Conservation (phyloP, 2,329 filamentous ascomycete genomes). For the Diaporthe sp. region DNA sequence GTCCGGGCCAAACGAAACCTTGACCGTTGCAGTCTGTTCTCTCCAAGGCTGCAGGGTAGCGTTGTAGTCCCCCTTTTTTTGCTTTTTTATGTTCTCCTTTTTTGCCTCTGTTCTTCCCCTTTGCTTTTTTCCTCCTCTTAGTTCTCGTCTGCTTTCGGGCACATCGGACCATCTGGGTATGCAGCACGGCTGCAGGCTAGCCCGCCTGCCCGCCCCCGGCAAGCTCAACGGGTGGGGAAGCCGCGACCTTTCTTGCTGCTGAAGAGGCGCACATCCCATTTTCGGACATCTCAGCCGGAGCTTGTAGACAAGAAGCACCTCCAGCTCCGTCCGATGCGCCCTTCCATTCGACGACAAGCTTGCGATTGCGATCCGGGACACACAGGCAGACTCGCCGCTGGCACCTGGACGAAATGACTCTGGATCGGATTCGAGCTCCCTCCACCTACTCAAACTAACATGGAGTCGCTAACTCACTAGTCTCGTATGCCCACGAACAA, state of each 20-base stretch:
- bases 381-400: not conserved
- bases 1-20: constrained; percentile 21
- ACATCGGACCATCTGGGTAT: constrained; percentile 17
- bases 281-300: constrained; percentile 22
- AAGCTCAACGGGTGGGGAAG: constrained; percentile 24
- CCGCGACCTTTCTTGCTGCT: constrained; percentile 2
- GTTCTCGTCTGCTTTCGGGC: constrained; percentile 10
- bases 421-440: not conserved
- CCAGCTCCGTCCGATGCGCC: not conserved
- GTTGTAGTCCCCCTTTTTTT: constrained; percentile 4
- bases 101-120: not conserved
- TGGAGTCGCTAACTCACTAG: not conserved
- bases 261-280: constrained; percentile 29
- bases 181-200: constrained; percentile 16
- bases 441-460: constrained; percentile 4
- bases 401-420: not conserved
- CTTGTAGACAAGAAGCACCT: constrained; percentile 11
- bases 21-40: constrained; percentile 27
- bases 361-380: not conserved
- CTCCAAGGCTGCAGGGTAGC: constrained; percentile 17
- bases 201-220: not conserved
- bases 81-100: not conserved
- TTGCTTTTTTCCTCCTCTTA: not conserved
- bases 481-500: not conserved
- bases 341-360: not conserved